These are phyloP conservation scores for Mycosarcoma maydis DNA, from an alignment of 1,284 basidiomycete genomes.

Conservation along the genomic window DNA sequence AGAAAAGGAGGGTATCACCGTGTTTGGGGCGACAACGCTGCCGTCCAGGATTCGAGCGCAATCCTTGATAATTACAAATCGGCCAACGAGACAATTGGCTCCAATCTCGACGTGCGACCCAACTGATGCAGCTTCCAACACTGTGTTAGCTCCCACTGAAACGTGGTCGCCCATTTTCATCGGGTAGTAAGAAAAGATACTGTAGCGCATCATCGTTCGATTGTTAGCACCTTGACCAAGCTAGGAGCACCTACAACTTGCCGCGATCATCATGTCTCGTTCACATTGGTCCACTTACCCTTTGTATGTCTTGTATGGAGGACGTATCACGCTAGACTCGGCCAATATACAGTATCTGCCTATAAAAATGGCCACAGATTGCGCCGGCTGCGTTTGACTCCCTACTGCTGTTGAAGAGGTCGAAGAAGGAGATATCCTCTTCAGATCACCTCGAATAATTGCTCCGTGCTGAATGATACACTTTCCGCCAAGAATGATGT, in stretches of 20 bases:
- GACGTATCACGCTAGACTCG: constrained; percentile 83
- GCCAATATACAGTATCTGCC: constrained; percentile 92
- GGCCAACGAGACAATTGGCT: constrained; percentile 92
- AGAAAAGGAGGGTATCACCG: constrained; percentile 87
- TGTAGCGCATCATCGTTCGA: no score
- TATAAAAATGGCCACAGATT: constrained; percentile 84
- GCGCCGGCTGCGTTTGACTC: constrained; percentile 14
- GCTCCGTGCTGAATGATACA: constrained; percentile 89
- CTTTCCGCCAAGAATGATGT: constrained; percentile 96
- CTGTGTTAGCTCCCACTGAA: constrained; percentile 83
- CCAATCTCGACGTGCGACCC: constrained; percentile 95
- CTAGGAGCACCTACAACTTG: no score
- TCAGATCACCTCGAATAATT: constrained; percentile 87
- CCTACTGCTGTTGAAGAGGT: constrained; percentile 73
- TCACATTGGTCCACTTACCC: constrained; percentile 71
- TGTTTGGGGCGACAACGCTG: constrained; percentile 88
- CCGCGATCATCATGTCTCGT: no score
- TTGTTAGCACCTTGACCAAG: no score
- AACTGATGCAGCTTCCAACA: constrained; percentile 93
- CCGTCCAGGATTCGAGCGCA: constrained; percentile 87
- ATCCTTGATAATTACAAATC: constrained; percentile 96
- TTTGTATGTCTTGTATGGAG: constrained; percentile 71
- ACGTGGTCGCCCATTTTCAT: constrained; percentile 97
- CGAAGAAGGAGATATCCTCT: constrained; percentile 74
- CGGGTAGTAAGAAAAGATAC: constrained; percentile 93